Evolutionary conservation across 768 basidiomycete species (phyloP), one percentile per base, ranked within the genome.

Genomic region (Leucocoprinus sp.): DNA sequence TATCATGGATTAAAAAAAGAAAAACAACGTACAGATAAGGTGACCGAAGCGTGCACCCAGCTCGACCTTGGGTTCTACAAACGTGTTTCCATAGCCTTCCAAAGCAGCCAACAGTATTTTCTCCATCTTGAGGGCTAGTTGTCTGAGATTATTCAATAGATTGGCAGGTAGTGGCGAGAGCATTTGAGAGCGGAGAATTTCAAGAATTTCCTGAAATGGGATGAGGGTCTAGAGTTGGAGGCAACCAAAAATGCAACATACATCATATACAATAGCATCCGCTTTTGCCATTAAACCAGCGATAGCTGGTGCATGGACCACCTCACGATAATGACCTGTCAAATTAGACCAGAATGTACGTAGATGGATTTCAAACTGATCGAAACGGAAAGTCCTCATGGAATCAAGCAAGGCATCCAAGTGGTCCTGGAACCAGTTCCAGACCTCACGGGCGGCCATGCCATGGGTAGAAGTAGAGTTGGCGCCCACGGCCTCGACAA

Each of bases 341-440:
- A 92, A 62, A 49, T 65, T 80, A 9, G 80, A 72, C 92, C 92
- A 95, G 67, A 93, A 95, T 8, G 81, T 76, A 37, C 90, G 78
- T 35, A 92, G 64, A 56, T 89, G 78, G 67, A 90, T 77, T 62
- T 93, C 90, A 57, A 92, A 92, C 62, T 90, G 85, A 63, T 93
- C 91, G 55, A 91, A 87, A 29, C 88, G 75, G 68, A 83, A 85
- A 14, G 76, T 67, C 44, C 85, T 70, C 34, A 91, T 78, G 54
- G 77, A 82, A 53, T 90, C 86, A 24, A 92, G 65, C 37, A 93
- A 71, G 0, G 82, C 69, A 63, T 93, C 89, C 50, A 92, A 71
- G 67, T 95, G 92, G 47, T 90, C 84, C 61, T 87, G 84, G 71
- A 95, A 95, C 82, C 87, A 89, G 23, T 71, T 75, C 92, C 92